Evolutionary conservation across 495 filamentous ascomycete genomes (phyloP).

Genomic region (Aspergillus homomorphus): DNA sequence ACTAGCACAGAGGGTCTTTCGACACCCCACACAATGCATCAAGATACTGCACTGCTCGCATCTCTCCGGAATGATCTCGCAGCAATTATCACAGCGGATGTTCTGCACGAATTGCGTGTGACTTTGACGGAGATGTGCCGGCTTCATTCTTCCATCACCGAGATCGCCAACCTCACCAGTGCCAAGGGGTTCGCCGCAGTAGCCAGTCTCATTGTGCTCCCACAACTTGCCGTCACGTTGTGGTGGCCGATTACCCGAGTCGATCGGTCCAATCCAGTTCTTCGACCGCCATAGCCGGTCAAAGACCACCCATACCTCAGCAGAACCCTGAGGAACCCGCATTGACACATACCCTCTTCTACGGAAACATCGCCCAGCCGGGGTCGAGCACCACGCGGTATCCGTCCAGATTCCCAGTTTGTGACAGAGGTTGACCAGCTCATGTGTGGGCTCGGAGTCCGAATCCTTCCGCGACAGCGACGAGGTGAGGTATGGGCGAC

Average conservation of each 20-base stretch:
- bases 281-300: constrained; percentile 60
- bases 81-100: constrained; percentile 54
- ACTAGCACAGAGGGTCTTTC: constrained; percentile 59
- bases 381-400: constrained; percentile 62
- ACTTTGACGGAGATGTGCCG: constrained; percentile 54
- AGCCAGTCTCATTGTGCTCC: constrained; percentile 56
- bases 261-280: constrained; percentile 54
- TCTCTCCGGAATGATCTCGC: constrained; percentile 50
- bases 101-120: constrained; percentile 52
- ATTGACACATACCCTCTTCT: constrained; percentile 56
- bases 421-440: constrained; percentile 60
- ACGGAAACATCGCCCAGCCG: constrained; percentile 55
- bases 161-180: constrained; percentile 36
- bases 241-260: constrained; percentile 16
- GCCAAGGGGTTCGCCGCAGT: constrained; percentile 55
- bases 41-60: constrained; percentile 62
- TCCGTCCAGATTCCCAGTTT: constrained; percentile 62
- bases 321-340: constrained; percentile 48
- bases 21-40: constrained; percentile 63
- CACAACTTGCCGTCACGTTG: constrained; percentile 50
- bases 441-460: constrained; percentile 60
- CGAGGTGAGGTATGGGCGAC: constrained; percentile 55
- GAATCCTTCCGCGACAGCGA: constrained; percentile 56
- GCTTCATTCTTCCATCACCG: constrained; percentile 54
- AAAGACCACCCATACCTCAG: constrained; percentile 63